Evolutionary conservation across 2,329 filamentous ascomycete genomes (phyloP).

Genomic region (Hypoxylon sp.): DNA sequence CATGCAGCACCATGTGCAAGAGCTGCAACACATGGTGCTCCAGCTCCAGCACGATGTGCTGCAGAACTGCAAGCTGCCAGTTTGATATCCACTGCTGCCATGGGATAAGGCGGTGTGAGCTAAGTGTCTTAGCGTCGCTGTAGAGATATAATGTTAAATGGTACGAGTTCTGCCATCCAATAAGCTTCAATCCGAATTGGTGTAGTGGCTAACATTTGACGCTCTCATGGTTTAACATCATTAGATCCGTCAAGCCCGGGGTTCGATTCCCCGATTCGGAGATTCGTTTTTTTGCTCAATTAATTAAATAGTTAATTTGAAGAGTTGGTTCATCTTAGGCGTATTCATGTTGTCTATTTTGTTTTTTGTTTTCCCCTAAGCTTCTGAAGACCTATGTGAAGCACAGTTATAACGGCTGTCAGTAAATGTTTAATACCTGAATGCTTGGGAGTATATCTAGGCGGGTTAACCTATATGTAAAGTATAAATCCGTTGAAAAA

Average conservation of each 20-base stretch:
- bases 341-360: not conserved
- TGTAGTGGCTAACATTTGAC: slow-evolving; percentile 57
- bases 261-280: slow-evolving; percentile 54
- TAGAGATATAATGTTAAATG: too few species aligned
- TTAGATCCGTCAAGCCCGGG: slow-evolving; percentile 49
- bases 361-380: not conserved
- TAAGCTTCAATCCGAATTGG: slow-evolving; percentile 53
- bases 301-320: slow-evolving; percentile 12
- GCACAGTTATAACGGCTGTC: not conserved
- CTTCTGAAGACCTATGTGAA: not conserved
- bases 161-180: slow-evolving; percentile 3
- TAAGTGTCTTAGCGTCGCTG: not conserved
- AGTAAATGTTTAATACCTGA: not conserved
- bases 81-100: too few species aligned
- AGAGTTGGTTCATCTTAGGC: not conserved
- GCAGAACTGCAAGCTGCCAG: not conserved
- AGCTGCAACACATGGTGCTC: not conserved
- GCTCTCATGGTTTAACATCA: slow-evolving; percentile 51
- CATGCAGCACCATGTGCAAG: not conserved
- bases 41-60: not conserved
- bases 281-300: slow-evolving; percentile 19
- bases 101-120: not conserved
- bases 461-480: too few species aligned
- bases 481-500: not conserved
- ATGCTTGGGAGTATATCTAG: too few species aligned